phyloP scores from a whole-genome alignment of 2,329 filamentous ascomycete genomes.

The Rutstroemia sp. region DNA sequence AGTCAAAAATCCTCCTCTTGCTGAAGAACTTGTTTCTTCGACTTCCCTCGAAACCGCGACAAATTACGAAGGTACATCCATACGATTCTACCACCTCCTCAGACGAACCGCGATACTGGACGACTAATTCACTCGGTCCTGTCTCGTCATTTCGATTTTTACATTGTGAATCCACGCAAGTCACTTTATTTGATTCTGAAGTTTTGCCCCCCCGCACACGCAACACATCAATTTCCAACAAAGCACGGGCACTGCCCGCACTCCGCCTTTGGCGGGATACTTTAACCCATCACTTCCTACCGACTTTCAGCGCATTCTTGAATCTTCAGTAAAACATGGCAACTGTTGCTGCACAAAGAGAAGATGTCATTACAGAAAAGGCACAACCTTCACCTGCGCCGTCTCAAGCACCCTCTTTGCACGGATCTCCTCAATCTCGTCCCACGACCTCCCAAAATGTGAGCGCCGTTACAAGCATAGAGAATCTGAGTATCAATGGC shows the following conservation, averaged over 20 bases:
- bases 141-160: neutral
- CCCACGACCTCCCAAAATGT: slow-evolving; percentile 19
- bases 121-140: no score
- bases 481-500: slow-evolving; percentile 25
- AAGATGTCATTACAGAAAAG: slow-evolving; percentile 17
- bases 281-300: slow-evolving; percentile 6
- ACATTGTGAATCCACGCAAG: no score
- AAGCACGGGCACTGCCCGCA: slow-evolving; percentile 21
- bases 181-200: no score
- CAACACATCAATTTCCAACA: slow-evolving; percentile 8
- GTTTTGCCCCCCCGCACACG: neutral
- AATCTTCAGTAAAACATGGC: slow-evolving; percentile 21
- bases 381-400: slow-evolving; percentile 19
- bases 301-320: slow-evolving; percentile 4
- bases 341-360: slow-evolving; percentile 21
- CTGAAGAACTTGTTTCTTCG: neutral
- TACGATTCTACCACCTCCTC: no score
- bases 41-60: neutral
- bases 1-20: neutral
- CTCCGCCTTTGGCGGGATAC: slow-evolving; percentile 18
- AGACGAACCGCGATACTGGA: no score
- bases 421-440: slow-evolving; percentile 21
- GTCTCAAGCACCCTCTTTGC: slow-evolving; percentile 22
- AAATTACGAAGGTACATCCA: no score
- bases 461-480: slow-evolving; percentile 20